Percentiles rank a stretch among this genome's conserved stretches.
These are phyloP conservation scores for Cladophialophora exuberans DNA, from an alignment of 2,329 filamentous ascomycete genomes.

Conservation along the genomic window DNA sequence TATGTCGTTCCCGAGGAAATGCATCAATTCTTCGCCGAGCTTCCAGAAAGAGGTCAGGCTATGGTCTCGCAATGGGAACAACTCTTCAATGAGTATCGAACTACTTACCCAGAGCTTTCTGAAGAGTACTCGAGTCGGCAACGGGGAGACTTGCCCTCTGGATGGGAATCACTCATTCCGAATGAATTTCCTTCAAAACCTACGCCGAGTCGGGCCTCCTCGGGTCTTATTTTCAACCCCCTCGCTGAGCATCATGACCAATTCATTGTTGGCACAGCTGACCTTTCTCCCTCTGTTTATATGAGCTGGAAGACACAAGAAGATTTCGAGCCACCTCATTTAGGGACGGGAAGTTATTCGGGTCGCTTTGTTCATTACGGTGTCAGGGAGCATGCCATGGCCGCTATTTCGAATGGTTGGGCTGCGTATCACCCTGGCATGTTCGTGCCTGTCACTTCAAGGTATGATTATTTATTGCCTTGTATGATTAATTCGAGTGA, in stretches of 20 bases:
- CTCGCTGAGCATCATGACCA: conserved; percentile 52
- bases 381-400: conserved; percentile 91
- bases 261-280: conserved; percentile 59
- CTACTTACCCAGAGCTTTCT: conserved; percentile 51
- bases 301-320: conserved; percentile 59
- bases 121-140: conserved; percentile 55
- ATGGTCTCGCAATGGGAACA: conserved; percentile 55
- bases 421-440: conserved; percentile 59
- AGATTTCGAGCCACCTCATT: conserved; percentile 55
- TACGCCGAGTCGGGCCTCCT: conserved; percentile 54
- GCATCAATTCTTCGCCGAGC: conserved; percentile 56
- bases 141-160: conserved; percentile 50
- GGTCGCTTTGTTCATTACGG: conserved; percentile 72
- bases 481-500: too few relatives aligned
- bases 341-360: conserved; percentile 18
- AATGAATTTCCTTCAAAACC: conserved; percentile 51
- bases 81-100: conserved; percentile 49
- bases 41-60: conserved; percentile 50
- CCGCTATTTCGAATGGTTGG: conserved; percentile 78
- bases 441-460: conserved; percentile 59
- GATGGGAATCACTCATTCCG: conserved; percentile 58
- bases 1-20: conserved; percentile 53
- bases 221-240: conserved; percentile 57
- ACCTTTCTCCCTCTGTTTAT: conserved; percentile 57
- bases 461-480: not conserved